Base-by-base conservation (phyloP, 148 eudicot genomes). In the Rhododendron henanense region DNA sequence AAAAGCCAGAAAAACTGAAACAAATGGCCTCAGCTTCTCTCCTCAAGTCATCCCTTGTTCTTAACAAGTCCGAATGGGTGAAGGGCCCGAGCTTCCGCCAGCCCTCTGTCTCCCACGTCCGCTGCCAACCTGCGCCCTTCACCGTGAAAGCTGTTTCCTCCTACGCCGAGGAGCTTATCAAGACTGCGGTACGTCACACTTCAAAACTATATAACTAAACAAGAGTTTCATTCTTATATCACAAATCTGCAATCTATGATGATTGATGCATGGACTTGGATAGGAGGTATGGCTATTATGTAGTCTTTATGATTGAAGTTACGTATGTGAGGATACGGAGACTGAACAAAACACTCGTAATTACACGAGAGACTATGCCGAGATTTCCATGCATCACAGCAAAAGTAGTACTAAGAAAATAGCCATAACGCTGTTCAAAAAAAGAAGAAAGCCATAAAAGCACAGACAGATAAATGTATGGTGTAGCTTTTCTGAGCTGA, bases 141-240 rank as follows among this genome's bases (percentile, higher is more conserved):
- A 86, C 88, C 16, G 90, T 96, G 86, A 90, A 92, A 19, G 92
- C 94, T 35, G 91, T 89, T 87, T 57, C 84, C 81, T 92, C 96
- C 82, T 96, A 96, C 47, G 94, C 98, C 18, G 98, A 96, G 87
- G 98, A 96, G 90, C 98, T 96, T 41, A 90, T 96, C 85, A 96
- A 96, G 87, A 96, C 98, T 37, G 97, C 98, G 86, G 98, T 94
- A 92, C 41, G 92, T 87, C 39, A 0, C 31, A 31, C 76, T 71
- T 67, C 74, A 67, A 48, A 67, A 67, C 33, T 67, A 10, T 25
- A 10, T 25, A 10, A 67, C 74, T 67, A 10, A 25, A 67, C 33
- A 3, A 67, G 5, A 25, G 45, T 28, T 67, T 67, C 35, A 28
- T n/a, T 67, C 13, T 10, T 71, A 15, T 31, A 1, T 13, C 76